Evolutionary conservation across 345 rosid species (phyloP).

Genomic region (Syzygium aqueum): DNA sequence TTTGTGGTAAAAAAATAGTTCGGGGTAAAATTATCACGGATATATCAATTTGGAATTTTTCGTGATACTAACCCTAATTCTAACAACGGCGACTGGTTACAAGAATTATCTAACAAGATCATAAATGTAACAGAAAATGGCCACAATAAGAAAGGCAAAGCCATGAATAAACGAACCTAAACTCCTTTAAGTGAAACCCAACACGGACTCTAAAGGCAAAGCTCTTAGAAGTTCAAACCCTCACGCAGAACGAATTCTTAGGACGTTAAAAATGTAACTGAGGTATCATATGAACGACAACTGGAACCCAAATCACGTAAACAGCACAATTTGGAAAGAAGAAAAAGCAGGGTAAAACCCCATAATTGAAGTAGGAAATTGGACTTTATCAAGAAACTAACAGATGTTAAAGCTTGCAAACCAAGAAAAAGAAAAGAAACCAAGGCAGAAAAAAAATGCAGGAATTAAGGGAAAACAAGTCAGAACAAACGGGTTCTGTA

Average conservation of each 20-base stretch:
- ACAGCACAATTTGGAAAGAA: neutral
- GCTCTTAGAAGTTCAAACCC: neutral
- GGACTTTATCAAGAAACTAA: neutral
- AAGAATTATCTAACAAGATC: neutral
- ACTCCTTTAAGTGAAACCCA: neutral
- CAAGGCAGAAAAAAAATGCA: neutral
- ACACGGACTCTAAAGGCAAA: neutral
- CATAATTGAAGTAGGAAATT: neutral
- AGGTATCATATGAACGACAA: neutral
- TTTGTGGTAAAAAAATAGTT: too few species aligned
- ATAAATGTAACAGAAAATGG: neutral
- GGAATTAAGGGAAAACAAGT: neutral
- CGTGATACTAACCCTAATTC: too few species aligned
- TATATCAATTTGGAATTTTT: too few species aligned
- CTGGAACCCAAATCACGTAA: neutral
- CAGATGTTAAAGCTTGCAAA: neutral
- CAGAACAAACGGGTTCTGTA: neutral
- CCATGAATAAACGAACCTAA: neutral
- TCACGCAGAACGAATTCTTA: neutral
- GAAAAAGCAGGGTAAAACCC: neutral
- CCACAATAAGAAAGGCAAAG: neutral
- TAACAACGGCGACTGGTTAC: rapidly evolving
- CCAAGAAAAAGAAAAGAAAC: neutral
- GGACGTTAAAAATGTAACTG: neutral
- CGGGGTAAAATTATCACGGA: too few species aligned